phyloP scores from a whole-genome alignment of 2,329 filamentous ascomycete species.

The Helicocarpus griseus region DNA sequence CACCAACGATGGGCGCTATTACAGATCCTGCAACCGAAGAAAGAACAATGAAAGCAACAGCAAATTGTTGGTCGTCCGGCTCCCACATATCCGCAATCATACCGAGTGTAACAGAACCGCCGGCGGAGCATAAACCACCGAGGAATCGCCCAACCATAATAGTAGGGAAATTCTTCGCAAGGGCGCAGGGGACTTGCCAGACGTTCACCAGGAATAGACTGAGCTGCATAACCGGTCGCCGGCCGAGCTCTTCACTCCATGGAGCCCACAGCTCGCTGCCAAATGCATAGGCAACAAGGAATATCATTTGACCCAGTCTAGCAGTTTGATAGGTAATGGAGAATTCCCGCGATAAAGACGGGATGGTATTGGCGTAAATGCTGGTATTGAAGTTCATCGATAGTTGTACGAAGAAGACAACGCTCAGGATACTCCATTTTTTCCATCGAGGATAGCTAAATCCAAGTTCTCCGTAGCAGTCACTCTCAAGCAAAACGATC shows the following conservation, averaged over 20 bases:
- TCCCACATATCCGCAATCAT: slow-evolving; percentile 56
- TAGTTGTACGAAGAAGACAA: slow-evolving; percentile 61
- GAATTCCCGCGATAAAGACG: slow-evolving; percentile 56
- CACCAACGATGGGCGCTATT: slow-evolving; percentile 41
- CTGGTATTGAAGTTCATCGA: slow-evolving; percentile 73
- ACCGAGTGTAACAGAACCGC: slow-evolving; percentile 55
- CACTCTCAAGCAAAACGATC: slow-evolving; percentile 39
- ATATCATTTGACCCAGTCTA: slow-evolving; percentile 63
- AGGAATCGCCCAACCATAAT: slow-evolving; percentile 60
- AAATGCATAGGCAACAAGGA: slow-evolving; percentile 69
- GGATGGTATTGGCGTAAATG: slow-evolving; percentile 58
- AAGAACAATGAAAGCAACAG: slow-evolving; percentile 51
- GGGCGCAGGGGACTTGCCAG: slow-evolving; percentile 61
- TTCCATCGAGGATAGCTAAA: slow-evolving; percentile 52
- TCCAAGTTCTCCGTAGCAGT: slow-evolving; percentile 57
- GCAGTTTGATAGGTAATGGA: slow-evolving; percentile 56
- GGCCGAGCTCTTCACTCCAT: slow-evolving; percentile 73
- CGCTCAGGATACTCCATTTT: slow-evolving; percentile 59
- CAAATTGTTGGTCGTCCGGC: slow-evolving; percentile 48
- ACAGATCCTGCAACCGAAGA: slow-evolving; percentile 46
- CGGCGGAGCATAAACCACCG: slow-evolving; percentile 53
- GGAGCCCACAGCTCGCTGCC: slow-evolving; percentile 82
- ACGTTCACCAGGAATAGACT: slow-evolving; percentile 67
- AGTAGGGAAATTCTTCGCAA: slow-evolving; percentile 61
- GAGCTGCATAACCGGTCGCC: slow-evolving; percentile 63